Conservation (phyloP, 1,139 yeast genomes). For the Debaryomyces fabryi region DNA sequence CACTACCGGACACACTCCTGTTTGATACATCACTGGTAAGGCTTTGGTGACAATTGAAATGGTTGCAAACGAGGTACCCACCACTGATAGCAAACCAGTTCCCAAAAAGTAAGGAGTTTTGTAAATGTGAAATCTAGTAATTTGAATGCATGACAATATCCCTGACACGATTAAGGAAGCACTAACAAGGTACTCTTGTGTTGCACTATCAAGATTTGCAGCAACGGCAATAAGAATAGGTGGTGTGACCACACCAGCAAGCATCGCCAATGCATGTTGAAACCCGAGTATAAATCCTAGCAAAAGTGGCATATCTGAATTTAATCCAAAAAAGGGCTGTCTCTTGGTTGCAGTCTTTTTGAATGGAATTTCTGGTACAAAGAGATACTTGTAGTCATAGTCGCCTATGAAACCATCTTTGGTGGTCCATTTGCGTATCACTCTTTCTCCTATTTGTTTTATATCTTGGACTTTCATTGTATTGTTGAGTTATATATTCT, state of each 20-base stretch:
- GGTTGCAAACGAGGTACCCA: constrained; percentile 88
- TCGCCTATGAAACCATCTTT: constrained; percentile 80
- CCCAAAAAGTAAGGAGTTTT: constrained; percentile 78
- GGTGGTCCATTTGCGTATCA: constrained; percentile 57
- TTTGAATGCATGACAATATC: constrained; percentile 70
- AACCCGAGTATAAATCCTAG: constrained; percentile 78
- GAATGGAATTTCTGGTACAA: constrained; percentile 79
- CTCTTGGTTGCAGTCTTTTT: constrained; percentile 49
- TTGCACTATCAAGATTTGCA: constrained; percentile 55
- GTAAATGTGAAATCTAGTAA: constrained; percentile 75
- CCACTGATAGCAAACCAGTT: constrained; percentile 84
- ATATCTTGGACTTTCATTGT: constrained; percentile 15
- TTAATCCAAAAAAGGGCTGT: constrained; percentile 80
- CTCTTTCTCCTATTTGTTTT: constrained; percentile 24
- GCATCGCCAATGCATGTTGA: constrained; percentile 86
- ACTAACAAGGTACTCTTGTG: constrained; percentile 73
- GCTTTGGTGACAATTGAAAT: constrained; percentile 77
- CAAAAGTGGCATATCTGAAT: constrained; percentile 76
- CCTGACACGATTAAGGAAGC: constrained; percentile 79
- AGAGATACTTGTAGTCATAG: constrained; percentile 76
- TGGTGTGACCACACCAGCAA: constrained; percentile 90
- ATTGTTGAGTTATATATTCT: neutral
- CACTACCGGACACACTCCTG: constrained; percentile 66
- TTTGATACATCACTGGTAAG: constrained; percentile 75
- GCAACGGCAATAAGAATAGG: constrained; percentile 67